These are phyloP conservation scores for Solanum hybrid DNA, from an alignment of 305 asterid genomes.

Conservation along the genomic window DNA sequence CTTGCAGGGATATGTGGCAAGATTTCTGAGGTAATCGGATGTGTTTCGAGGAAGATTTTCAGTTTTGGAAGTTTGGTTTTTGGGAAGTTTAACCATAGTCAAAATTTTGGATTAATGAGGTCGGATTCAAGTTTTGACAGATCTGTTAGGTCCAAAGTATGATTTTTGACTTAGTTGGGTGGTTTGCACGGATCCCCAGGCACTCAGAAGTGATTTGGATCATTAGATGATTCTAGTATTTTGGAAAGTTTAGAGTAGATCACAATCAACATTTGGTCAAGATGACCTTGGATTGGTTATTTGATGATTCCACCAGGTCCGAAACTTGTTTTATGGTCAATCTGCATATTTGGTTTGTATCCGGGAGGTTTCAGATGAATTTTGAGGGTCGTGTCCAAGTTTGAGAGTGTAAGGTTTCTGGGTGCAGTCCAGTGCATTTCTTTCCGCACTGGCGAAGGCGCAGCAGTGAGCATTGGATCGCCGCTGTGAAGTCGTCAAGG, in stretches of 20 bases:
- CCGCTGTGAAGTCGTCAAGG: not conserved
- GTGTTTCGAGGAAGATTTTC: not conserved
- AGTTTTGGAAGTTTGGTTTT: not conserved
- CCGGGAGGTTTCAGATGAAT: not conserved
- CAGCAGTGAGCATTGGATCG: not conserved
- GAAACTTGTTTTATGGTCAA: not conserved
- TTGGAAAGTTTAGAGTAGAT: not conserved
- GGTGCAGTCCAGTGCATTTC: not conserved
- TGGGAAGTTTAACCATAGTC: not conserved
- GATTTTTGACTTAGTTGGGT: not conserved
- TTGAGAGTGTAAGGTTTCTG: not conserved
- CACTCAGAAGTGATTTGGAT: not conserved
- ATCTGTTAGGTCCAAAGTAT: not conserved
- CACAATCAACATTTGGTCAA: not conserved
- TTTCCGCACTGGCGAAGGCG: not conserved
- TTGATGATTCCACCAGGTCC: not conserved
- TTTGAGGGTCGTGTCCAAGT: not conserved
- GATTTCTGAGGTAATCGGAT: not conserved
- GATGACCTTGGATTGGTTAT: not conserved
- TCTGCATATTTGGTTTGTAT: not conserved
- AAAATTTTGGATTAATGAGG: not conserved
- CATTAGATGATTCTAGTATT: not conserved
- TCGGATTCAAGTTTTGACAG: not conserved
- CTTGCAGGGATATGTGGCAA: not conserved
- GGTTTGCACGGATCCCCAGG: not conserved